Conservation (phyloP, 2,329 filamentous ascomycete genomes). For the Dactylellina sp. region DNA sequence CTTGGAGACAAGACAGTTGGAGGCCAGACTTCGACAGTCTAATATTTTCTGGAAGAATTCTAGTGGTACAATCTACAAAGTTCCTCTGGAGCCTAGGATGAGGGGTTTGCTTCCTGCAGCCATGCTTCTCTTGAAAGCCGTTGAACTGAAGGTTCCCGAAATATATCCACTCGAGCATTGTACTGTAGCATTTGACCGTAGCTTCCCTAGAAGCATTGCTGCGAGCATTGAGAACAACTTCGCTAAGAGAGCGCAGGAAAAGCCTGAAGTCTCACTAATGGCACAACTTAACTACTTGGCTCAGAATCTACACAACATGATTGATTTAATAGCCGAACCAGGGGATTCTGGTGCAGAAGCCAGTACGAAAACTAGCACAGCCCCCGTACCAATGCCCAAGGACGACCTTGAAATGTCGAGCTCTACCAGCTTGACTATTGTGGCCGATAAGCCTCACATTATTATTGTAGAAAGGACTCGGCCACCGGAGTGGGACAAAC, state of each 20-base stretch:
- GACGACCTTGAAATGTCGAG: not conserved
- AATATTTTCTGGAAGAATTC: slow-evolving; percentile 56
- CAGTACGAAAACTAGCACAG: slow-evolving; percentile 10
- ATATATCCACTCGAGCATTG: slow-evolving; percentile 57
- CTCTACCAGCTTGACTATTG: slow-evolving; percentile 12
- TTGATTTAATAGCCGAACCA: slow-evolving; percentile 20
- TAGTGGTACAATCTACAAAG: slow-evolving; percentile 54
- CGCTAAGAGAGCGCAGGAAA: slow-evolving; percentile 51
- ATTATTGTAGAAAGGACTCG: slow-evolving; percentile 44
- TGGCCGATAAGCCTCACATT: slow-evolving; percentile 39
- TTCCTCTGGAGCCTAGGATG: slow-evolving; percentile 57
- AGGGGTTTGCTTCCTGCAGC: slow-evolving; percentile 56
- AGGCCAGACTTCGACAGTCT: slow-evolving; percentile 57
- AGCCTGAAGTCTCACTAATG: slow-evolving; percentile 56
- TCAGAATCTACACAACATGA: slow-evolving; percentile 55
- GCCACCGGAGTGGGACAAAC: slow-evolving; percentile 65
- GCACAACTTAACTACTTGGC: slow-evolving; percentile 57
- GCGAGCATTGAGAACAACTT: slow-evolving; percentile 53
- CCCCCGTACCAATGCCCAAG: slow-evolving; percentile 9
- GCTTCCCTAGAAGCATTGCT: slow-evolving; percentile 38
- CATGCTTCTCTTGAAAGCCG: slow-evolving; percentile 49
- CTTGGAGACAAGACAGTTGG: slow-evolving; percentile 56
- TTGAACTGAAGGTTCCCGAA: slow-evolving; percentile 55
- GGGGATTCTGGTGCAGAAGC: not conserved
- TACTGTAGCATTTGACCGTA: slow-evolving; percentile 49